Conservation (phyloP, 192 early-diverging fungal species). For the Blastocladiella britannica region DNA sequence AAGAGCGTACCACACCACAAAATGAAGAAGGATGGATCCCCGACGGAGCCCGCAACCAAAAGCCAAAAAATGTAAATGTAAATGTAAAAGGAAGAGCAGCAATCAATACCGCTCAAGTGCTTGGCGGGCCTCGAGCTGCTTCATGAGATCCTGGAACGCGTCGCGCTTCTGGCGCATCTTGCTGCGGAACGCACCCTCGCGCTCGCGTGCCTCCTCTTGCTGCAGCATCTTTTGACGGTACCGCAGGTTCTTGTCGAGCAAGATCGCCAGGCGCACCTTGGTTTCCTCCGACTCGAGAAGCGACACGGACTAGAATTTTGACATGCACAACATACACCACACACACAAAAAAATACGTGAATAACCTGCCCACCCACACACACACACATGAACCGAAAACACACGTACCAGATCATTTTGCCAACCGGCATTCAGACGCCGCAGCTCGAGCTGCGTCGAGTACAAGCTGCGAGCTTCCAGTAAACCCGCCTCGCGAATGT, state of each 20-base stretch:
- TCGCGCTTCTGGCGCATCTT: conserved; percentile 8
- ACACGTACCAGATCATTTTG: background rate
- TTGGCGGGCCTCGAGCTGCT: conserved; percentile 9
- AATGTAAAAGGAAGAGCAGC: too few relatives aligned
- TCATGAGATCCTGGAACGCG: conserved; percentile 3
- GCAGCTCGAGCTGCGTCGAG: background rate
- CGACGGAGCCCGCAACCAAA: too few relatives aligned
- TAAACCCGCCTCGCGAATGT: background rate
- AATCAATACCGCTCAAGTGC: conserved; percentile 9
- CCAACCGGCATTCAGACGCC: background rate
- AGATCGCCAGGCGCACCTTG: conserved; percentile 7
- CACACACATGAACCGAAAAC: too few relatives aligned
- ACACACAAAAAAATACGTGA: too few relatives aligned
- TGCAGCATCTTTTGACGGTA: conserved; percentile 2
- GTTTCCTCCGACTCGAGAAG: conserved; percentile 7
- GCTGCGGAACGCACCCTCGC: conserved; percentile 7
- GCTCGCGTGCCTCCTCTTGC: conserved; percentile 10
- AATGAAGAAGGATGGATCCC: too few relatives aligned
- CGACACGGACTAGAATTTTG: too few relatives aligned
- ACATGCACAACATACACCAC: too few relatives aligned
- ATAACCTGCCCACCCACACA: too few relatives aligned
- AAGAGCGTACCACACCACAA: too few relatives aligned
- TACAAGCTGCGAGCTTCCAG: background rate
- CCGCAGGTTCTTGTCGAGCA: conserved; percentile 6
- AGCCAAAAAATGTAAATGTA: too few relatives aligned